Conservation (phyloP, 441 rosid species). For the Arabidopsis lyrata region DNA sequence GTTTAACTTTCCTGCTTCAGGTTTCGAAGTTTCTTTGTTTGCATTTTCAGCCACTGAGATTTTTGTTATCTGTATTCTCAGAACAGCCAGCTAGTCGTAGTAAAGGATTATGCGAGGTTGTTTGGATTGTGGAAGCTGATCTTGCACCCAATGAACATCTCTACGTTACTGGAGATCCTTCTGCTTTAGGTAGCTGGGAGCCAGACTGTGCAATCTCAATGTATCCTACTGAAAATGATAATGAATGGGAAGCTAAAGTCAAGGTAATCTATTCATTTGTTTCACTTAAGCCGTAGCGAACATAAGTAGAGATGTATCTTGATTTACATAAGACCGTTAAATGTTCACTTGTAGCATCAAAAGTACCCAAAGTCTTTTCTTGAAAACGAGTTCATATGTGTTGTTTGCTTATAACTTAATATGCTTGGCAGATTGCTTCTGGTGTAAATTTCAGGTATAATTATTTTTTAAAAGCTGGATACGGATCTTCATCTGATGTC, state of each 20-base stretch:
- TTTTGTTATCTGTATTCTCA: slow-evolving; percentile 51
- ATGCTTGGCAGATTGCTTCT: slow-evolving; percentile 63
- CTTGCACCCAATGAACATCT: slow-evolving; percentile 67
- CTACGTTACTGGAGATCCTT: slow-evolving; percentile 80
- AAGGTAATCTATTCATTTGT: slow-evolving; percentile 57
- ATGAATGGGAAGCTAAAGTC: slow-evolving; percentile 78
- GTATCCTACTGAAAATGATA: slow-evolving; percentile 62
- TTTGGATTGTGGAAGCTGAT: slow-evolving; percentile 89
- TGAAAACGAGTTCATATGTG: slow-evolving; percentile 21
- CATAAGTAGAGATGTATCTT: slow-evolving; percentile 24
- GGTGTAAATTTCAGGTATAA: slow-evolving; percentile 88
- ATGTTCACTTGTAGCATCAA: neutral
- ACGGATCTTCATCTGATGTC: slow-evolving; percentile 57
- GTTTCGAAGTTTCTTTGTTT: no score
- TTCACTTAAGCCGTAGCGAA: slow-evolving; percentile 2
- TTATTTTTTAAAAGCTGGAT: slow-evolving; percentile 67
- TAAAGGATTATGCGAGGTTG: slow-evolving; percentile 59
- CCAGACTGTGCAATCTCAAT: slow-evolving; percentile 74
- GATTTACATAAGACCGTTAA: neutral
- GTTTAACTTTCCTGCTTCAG: neutral
- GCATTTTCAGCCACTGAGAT: neutral
- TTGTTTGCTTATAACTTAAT: slow-evolving; percentile 39
- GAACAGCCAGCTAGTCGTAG: slow-evolving; percentile 55
- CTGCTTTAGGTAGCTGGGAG: slow-evolving; percentile 82
- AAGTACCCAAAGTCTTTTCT: slow-evolving; percentile 10